Evolutionary conservation across 352 stramenopile genomes (phyloP), one percentile per base, ranked within the genome.

Genomic region (Blastocystis sp.): DNA sequence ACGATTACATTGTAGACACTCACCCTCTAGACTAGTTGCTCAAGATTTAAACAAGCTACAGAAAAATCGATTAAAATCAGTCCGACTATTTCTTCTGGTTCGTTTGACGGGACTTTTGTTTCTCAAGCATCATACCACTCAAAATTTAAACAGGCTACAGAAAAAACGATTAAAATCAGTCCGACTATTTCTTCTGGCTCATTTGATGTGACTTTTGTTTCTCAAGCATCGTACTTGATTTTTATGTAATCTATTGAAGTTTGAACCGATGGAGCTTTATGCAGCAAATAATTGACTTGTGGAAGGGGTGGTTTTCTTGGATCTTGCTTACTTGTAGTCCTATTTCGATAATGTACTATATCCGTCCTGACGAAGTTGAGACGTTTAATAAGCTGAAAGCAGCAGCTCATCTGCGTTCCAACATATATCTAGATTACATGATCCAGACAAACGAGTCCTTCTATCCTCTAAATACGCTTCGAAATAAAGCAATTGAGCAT

Each of bases 201-300:
- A 11, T 85, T 66, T 43, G 73, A 85, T 53, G 56, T 85, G 20
- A 85, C 73, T 18, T 85, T 85, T 68, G 73, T 47, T n/a, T 85
- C 73, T 6, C 73, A 85, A 65, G 73, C 47, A 18, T 55, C 73
- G 73, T 85, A 85, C 4, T 13, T 68, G 45, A 7, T 24, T 30
- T 47, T 5, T 47, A 5, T 68, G 3, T 11, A 16, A 37, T 65
- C 30, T 47, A 16, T 16, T 68, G 16, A n/a, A 85, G 73, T 69
- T n/a, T 85, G 20, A 85, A 85, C 30, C 45, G 73, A 68, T 85
- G 73, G 73, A 30, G 26, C 4, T 85, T 85, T 65, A 85, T 85
- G 73, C 26, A 54, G n/a, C n/a, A 85, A 45, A 85, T 85, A 26
- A 24, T 45, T 18, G 18, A 20, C 5, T 54, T 53, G 2, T 85